Evolutionary conservation across 2,329 filamentous ascomycete genomes (phyloP), one percentile per base, ranked within the genome.

Genomic region (Ilyonectria robusta): DNA sequence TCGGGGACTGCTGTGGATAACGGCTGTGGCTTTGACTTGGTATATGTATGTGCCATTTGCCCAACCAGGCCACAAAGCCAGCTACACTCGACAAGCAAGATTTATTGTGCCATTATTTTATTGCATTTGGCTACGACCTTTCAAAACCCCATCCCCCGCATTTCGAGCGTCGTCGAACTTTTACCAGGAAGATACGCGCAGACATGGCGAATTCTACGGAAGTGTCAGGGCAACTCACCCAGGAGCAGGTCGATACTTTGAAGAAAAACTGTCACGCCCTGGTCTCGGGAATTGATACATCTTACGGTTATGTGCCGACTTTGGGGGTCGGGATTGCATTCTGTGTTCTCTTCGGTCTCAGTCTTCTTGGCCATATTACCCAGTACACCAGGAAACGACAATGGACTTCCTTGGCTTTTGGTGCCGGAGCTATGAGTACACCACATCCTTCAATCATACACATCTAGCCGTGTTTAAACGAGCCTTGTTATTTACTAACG

Each of bases 221-320:
- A 53, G 50, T 13, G 50, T 17, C 50, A 31, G 50, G 50, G 17
- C 11, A 33, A 17, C 26, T 53, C 29, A 53, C 50, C 50, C 50
- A 53, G 15, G 50, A 53, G 6, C 50, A 53, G 50, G 4, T 53
- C 7, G 29, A 53, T 10, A 19, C 50, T 35, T 33, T 53, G 26
- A 35, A 35, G 29, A 53, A 21, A n/a, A 29, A 29, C 13, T 53
- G 50, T 35, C 50, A 19, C 50, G 11, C 3, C 17, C 17, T 53
- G n/a, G 17, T 53, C 26, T 26, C 50, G 2, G 50, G 50, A 9
- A 33, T 53, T 4, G 29, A 35, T 35, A 35, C 50, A n/a, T 53
- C 50, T 19, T 53, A 53, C 17, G 50, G 50, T 53, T 53, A 53
- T 33, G 50, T 53, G 6, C 50, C 50, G n/a, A 53, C 50, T 31